Base-by-base conservation (phyloP, 176 grass and related monocot species). In the Avena atlantica region DNA sequence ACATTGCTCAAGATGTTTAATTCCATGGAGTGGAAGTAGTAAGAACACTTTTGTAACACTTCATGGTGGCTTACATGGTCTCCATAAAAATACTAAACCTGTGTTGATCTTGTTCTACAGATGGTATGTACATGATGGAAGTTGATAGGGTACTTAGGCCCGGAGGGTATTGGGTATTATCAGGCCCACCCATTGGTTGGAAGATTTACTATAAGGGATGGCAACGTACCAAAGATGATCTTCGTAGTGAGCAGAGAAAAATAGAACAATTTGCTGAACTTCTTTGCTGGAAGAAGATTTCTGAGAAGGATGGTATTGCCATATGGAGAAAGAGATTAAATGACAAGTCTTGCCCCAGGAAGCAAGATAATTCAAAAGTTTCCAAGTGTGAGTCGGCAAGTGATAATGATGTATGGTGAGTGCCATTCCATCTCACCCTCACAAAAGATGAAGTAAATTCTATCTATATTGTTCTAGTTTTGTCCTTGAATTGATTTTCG, bases 81-180 rank as follows among this genome's bases (percentile, higher is more conserved):
- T 12, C 48, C 17, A 63, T 60, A 67, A 58, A 76, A 67, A 56
- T 70, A 70, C 29, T 91, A 66, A 80, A 21, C 45, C 71, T 34
- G 37, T 47, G 69, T 79, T 65, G 21, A n/a, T 76, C 16, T 62
- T 64, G 60, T 70, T 93, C 74, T 58, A 52, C 90, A 97, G 95
- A 95, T 83, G 95, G 95, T 75, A 93, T 95, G 85, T 97, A 97
- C 91, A 93, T 97, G 93, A 95, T 94, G 92, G 95, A 97, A 73
- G 91, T 95, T 81, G 95, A 97, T 86, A 76, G 95, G 49, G 95
- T 97, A 55, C 87, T 97, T 25, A 89, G 95, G 75, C 92, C 95
- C 19, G 95, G 95, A 12, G 95, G 95, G 20, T 97, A 93, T 71
- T 97, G 95, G 95, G 89, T 97, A 44, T 68, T 97, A n/a, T 97